phyloP scores from a whole-genome alignment of 2,329 filamentous ascomycete genomes.

The Colletotrichum acutatum region DNA sequence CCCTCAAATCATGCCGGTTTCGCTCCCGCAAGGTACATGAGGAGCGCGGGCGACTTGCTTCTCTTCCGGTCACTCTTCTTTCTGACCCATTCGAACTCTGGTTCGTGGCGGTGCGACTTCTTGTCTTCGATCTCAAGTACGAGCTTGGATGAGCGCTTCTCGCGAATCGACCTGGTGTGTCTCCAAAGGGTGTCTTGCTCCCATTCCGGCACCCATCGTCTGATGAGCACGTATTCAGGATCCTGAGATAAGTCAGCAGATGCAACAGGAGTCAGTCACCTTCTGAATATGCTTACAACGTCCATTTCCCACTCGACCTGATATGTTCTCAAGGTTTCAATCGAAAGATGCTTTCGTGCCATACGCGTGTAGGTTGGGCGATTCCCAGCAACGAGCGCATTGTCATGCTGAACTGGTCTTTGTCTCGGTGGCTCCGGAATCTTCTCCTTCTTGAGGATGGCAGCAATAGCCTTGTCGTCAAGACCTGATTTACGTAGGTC shows the following conservation, averaged over 20 bases:
- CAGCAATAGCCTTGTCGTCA: slow-evolving; percentile 67
- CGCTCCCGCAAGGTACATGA: slow-evolving; percentile 68
- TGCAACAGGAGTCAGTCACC: background rate
- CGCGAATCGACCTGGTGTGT: slow-evolving; percentile 74
- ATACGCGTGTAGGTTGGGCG: slow-evolving; percentile 73
- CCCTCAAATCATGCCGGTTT: slow-evolving; percentile 49
- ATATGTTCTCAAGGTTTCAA: slow-evolving; percentile 68
- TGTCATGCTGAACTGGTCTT: slow-evolving; percentile 3
- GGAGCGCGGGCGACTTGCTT: slow-evolving; percentile 65
- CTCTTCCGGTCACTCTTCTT: slow-evolving; percentile 65
- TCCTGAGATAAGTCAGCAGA: slow-evolving; percentile 56
- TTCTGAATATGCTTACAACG: slow-evolving; percentile 52
- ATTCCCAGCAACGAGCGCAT: slow-evolving; percentile 29
- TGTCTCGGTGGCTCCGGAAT: slow-evolving; percentile 43
- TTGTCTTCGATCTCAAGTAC: slow-evolving; percentile 60
- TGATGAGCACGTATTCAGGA: slow-evolving; percentile 77
- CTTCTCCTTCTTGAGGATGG: slow-evolving; percentile 68
- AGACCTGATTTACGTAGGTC: slow-evolving; percentile 69
- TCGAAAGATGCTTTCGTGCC: slow-evolving; percentile 69
- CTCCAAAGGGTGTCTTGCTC: slow-evolving; percentile 79
- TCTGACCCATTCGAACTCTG: slow-evolving; percentile 66
- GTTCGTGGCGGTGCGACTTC: slow-evolving; percentile 53
- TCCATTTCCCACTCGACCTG: slow-evolving; percentile 69
- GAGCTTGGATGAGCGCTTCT: slow-evolving; percentile 58
- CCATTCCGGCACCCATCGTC: slow-evolving; percentile 76